Base-by-base conservation (phyloP, 768 basidiomycete genomes). In the Rhodocollybia butyracea region DNA sequence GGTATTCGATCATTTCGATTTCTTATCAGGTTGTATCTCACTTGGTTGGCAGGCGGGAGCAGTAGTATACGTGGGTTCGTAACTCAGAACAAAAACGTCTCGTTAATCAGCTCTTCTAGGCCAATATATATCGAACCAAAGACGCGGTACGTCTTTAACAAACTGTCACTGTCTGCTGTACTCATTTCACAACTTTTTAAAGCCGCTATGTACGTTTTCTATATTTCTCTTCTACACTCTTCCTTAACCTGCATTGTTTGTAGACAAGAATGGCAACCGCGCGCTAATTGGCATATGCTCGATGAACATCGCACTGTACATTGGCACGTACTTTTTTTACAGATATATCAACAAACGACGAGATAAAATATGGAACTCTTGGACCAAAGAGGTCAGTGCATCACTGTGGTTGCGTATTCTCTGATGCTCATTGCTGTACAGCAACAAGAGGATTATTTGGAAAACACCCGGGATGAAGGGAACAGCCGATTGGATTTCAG, bases 401-500 rank as follows among this genome's bases (percentile, higher is more conserved):
- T n/a, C 38, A 22, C 39, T 4, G 10, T 8, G 21, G 42, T 57
- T 17, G 5, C 2, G 17, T 27, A 12, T 15, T 17, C 12, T 15
- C 10, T 8, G 15, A 29, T 26, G 19, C 26, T 53, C 48, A n/a
- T 45, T 30, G 51, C 51, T 12, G 24, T 32, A 38, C 61, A 84
- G 83, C 76, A 84, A 63, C 80, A 77, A 61, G 70, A 73, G 41
- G 68, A 82, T 19, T 88, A 89, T 65, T 63, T 86, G 1, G 74
- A 77, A 51, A 84, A 75, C 15, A 84, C 86, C n/a, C 77, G 73
- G 30, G 85, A 88, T 53, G 69, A 76, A 59, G 84, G 85, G 24
- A 87, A 85, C 59, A 66, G 76, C 57, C 68, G 82, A 32, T 64
- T 86, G 56, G 83, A 86, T 60, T 86, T 86, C 70, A 72, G 82